phyloP scores from a whole-genome alignment of 2,329 filamentous ascomycete species.

The Mycocentrospora acerina region DNA sequence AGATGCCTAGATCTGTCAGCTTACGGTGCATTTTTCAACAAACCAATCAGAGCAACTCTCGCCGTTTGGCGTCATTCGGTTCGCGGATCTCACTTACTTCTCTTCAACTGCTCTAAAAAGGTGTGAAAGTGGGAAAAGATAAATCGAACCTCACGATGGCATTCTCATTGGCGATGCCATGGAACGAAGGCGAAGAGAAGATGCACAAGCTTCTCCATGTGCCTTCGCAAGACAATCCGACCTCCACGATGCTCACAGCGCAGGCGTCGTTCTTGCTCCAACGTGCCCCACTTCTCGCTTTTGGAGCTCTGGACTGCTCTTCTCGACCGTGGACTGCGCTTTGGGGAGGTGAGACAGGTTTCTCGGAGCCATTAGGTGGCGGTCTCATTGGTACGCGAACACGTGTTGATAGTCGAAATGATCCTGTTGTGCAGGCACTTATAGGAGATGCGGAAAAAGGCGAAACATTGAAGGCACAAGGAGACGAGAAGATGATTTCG shows the following conservation, averaged over 20 bases:
- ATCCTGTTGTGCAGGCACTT: slow-evolving; percentile 70
- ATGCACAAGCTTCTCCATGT: slow-evolving; percentile 65
- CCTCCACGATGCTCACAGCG: slow-evolving; percentile 61
- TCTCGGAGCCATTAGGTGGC: slow-evolving; percentile 63
- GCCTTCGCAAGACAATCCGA: slow-evolving; percentile 65
- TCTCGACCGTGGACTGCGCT: slow-evolving; percentile 74
- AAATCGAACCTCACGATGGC: slow-evolving; percentile 40
- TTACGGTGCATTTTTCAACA: too few relatives aligned
- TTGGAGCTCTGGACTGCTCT: slow-evolving; percentile 69
- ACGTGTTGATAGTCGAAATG: slow-evolving; percentile 60
- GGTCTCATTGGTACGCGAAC: slow-evolving; percentile 65
- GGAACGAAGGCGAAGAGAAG: slow-evolving; percentile 66
- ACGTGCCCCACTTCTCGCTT: slow-evolving; percentile 66
- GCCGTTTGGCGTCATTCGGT: too few relatives aligned
- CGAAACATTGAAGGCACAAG: slow-evolving; percentile 41
- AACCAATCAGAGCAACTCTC: too few relatives aligned
- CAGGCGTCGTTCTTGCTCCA: slow-evolving; percentile 63
- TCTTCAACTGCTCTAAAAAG: too few relatives aligned
- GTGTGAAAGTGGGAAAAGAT: too few relatives aligned
- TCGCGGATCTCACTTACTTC: too few relatives aligned
- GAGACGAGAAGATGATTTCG: slow-evolving; percentile 56
- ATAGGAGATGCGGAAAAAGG: slow-evolving; percentile 51
- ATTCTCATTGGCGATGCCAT: slow-evolving; percentile 51
- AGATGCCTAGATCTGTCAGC: too few relatives aligned
- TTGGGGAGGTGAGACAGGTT: slow-evolving; percentile 73